Base-by-base conservation (phyloP, 2,329 filamentous ascomycete species). In the Epichloe coenophiala region DNA sequence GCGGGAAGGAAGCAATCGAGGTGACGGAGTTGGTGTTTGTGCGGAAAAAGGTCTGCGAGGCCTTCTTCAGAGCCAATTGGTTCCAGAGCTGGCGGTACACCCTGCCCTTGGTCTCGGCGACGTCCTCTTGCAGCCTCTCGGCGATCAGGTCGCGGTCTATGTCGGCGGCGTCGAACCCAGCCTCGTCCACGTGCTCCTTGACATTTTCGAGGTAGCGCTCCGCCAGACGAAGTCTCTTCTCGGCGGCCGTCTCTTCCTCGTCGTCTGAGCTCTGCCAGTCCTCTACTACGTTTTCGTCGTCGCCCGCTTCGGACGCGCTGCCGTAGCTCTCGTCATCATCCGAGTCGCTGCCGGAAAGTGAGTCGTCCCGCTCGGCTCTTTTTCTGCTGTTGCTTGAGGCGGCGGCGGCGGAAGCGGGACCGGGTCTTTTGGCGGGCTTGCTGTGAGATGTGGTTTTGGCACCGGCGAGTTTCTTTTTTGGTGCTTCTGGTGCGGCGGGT, bases 131-230 rank as follows among this genome's bases (percentile, higher is more conserved):
- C 59, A 98, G 72, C 59, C 90, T 76, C 66, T 95, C 87, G 41
- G 91, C 89, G 60, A 98, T 90, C 59, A 96, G 71, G 63, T 98
- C 93, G 53, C 85, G 78, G 69, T 97, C 93, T 52, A 98, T 86
- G 49, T 97, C 88, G 59, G 84, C 89, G 7, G 93, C 93, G 68
- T 98, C 89, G 62, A 97, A 98, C 39, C 89, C 93, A 45, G 62
- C 59, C 56, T 88, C 85, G 59, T 94, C 84, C 52, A 88, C 82
- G 58, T 95, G 86, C 60, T 86, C 78, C 60, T 85, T 81, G 55
- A 96, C 82, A 63, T 95, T 95, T 50, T 95, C 85, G 50, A 98
- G 77, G 65, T 98, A 97, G 60, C 87, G 82, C 70, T 97, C 88
- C 31, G 93, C 93, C 31, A 98, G 77, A 57, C 88, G 81, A 61